A percentile compares a stretch with the other conserved stretches of the same genome.
phyloP scores from a whole-genome alignment of 2,329 filamentous ascomycete genomes.

The Samsoniella hepiali region DNA sequence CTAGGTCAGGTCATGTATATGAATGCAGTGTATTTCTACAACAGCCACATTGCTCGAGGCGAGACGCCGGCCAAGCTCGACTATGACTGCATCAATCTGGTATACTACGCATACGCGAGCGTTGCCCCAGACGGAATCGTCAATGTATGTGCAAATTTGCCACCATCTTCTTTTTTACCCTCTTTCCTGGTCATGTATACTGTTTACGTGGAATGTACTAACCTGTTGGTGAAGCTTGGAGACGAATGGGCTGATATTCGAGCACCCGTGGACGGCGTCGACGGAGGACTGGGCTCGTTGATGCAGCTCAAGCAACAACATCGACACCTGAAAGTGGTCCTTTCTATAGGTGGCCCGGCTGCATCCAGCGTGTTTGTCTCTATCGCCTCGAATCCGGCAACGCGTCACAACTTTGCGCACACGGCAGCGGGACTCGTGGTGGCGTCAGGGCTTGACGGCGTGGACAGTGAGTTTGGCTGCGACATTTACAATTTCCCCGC shows the following conservation, averaged over 20 bases:
- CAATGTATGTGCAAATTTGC: conserved; percentile 57
- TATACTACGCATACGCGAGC: conserved; percentile 80
- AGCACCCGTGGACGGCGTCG: conserved; percentile 67
- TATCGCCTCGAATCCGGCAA: conserved; percentile 59
- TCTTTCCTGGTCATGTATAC: not conserved
- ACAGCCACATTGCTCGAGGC: conserved; percentile 68
- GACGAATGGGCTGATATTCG: conserved; percentile 75
- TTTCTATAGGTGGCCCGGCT: conserved; percentile 69
- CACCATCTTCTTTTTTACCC: not conserved
- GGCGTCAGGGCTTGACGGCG: conserved; percentile 57
- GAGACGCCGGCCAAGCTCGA: conserved; percentile 72
- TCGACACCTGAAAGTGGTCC: conserved; percentile 67
- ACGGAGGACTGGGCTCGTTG: conserved; percentile 70
- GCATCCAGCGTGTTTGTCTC: conserved; percentile 65
- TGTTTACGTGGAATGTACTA: not conserved
- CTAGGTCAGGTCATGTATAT: conserved; percentile 48
- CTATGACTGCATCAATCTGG: conserved; percentile 72
- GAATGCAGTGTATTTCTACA: conserved; percentile 85
- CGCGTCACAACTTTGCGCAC: conserved; percentile 66
- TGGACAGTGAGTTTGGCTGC: conserved; percentile 60
- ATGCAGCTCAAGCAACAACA: conserved; percentile 69
- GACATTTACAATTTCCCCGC: not conserved
- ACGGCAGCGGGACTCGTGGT: conserved; percentile 66
- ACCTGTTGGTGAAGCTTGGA: conserved; percentile 54
- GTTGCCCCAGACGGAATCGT: conserved; percentile 69